phyloP scores from a whole-genome alignment of 768 basidiomycete genomes.

The Boletus reticuloceps region DNA sequence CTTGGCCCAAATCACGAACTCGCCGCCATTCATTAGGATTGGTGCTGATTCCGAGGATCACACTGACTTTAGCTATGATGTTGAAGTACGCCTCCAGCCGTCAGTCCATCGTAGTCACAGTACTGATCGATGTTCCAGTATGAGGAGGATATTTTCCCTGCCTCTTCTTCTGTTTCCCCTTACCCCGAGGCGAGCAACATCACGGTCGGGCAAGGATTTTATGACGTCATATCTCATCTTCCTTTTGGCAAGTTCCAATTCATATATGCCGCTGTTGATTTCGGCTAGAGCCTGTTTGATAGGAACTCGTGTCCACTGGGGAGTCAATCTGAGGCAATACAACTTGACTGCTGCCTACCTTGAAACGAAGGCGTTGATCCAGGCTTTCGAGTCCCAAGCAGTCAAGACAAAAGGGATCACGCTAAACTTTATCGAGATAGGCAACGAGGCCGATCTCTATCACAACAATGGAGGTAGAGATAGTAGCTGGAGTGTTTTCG shows the following conservation, averaged over 20 bases:
- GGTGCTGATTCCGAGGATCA: slow-evolving; percentile 58
- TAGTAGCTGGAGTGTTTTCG: slow-evolving; percentile 36
- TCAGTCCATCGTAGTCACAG: background rate
- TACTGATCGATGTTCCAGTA: slow-evolving; percentile 31
- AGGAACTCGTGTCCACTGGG: slow-evolving; percentile 66
- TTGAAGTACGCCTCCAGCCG: slow-evolving; percentile 36
- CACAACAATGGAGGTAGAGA: slow-evolving; percentile 41
- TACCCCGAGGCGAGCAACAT: slow-evolving; percentile 68
- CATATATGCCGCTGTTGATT: background rate
- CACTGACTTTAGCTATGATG: slow-evolving; percentile 49
- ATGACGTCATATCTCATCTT: slow-evolving; percentile 49
- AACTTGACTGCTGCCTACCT: slow-evolving; percentile 51
- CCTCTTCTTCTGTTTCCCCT: slow-evolving; percentile 46
- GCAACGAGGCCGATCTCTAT: slow-evolving; percentile 63
- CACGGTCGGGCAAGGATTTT: slow-evolving; percentile 56
- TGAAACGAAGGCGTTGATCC: slow-evolving; percentile 45
- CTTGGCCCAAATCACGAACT: slow-evolving; percentile 48
- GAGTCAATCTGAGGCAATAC: slow-evolving; percentile 57
- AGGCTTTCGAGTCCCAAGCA: slow-evolving; percentile 44
- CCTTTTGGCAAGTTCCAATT: slow-evolving; percentile 39
- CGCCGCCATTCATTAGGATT: slow-evolving; percentile 56
- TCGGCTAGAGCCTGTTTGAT: background rate
- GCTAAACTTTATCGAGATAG: slow-evolving; percentile 59
- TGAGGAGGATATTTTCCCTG: slow-evolving; percentile 49
- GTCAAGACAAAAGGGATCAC: slow-evolving; percentile 41